phyloP scores from a whole-genome alignment of 2,329 filamentous ascomycete species.

The Colletotrichum cuscutae region DNA sequence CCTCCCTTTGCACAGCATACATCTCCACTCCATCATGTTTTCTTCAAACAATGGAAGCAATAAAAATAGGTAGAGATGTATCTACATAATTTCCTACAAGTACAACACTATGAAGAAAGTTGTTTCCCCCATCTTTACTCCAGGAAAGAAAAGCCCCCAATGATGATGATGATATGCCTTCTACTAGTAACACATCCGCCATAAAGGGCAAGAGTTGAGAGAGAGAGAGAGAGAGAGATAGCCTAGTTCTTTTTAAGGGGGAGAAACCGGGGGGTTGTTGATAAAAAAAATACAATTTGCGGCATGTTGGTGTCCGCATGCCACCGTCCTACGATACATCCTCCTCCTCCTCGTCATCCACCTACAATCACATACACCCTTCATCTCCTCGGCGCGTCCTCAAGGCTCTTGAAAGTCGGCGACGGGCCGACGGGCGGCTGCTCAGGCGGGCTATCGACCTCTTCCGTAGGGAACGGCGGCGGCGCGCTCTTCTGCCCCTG shows the following conservation, averaged over 20 bases:
- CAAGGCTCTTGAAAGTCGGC: slow-evolving; percentile 45
- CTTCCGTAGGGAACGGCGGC: slow-evolving; percentile 61
- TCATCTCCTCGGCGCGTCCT: slow-evolving; percentile 38
- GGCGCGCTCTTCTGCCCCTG: slow-evolving; percentile 64
- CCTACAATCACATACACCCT: not conserved
- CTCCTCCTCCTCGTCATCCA: not conserved
- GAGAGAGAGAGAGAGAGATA: slow-evolving; percentile 14
- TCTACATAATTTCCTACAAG: slow-evolving; percentile 32
- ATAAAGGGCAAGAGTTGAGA: slow-evolving; percentile 30
- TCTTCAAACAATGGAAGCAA: not conserved
- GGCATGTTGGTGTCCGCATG: not conserved
- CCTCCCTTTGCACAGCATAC: not conserved
- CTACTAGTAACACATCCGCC: slow-evolving; percentile 30
- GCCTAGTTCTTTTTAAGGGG: not conserved
- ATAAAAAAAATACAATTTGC: not conserved
- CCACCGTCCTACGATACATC: not conserved
- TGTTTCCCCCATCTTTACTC: slow-evolving; percentile 22
- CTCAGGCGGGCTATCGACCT: slow-evolving; percentile 51
- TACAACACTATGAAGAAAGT: slow-evolving; percentile 12
- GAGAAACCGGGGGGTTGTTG: not conserved
- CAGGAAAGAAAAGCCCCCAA: slow-evolving; percentile 2
- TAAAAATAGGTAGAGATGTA: slow-evolving; percentile 23
- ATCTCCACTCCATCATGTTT: not conserved
- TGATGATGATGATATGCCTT: slow-evolving; percentile 22
- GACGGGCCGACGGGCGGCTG: slow-evolving; percentile 40